Evolutionary conservation across 2,329 filamentous ascomycete genomes (phyloP), one percentile per base, ranked within the genome.

Genomic region (Neonectria faginata): DNA sequence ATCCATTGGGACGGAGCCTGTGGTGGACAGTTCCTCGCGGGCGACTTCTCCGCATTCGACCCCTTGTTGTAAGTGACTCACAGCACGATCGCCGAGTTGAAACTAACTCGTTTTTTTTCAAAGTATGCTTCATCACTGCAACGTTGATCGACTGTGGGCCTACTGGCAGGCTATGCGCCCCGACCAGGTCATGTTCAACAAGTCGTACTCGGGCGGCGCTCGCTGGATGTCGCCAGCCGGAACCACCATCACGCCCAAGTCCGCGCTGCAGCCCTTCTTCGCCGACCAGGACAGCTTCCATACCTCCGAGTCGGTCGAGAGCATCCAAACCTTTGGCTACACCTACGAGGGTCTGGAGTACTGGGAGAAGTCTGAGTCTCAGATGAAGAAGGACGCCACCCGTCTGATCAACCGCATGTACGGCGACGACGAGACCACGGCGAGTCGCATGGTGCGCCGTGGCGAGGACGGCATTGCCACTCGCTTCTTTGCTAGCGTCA

Each of bases 101-200:
- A 51, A 20, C 48, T 57, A 33, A 57, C 6, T 5, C 25, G 6
- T 22, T 22, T n/a, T 36, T 9, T 22, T 39, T 8, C 11, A 18
- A 44, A 78, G 77, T 69, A 81, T 80, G 81, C 73, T 85, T 27
- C 83, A 85, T 64, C 84, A 85, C 77, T 77, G 82, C 72, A 88
- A 91, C 70, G 83, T 91, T 58, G 88, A 91, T 71, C 85, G 89
- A 44, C 80, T 91, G 41, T 90, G 89, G 77, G 83, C 87, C n/a
- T 81, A 85, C 69, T 86, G 81, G 81, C 79, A 85, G 70, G 79
- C 78, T 29, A 79, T 86, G 55, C 70, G 74, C 62, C 80, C 80
- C 22, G 64, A 71, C 50, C 68, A 77, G 64, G 66, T 72, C 57
- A 73, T 79, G 31, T 81, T 83, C 70, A 70, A 61, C 33, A 68